A percentile compares a stretch with the other conserved stretches of the same genome.
phyloP scores from a whole-genome alignment of 1,284 basidiomycete genomes.

The Phylloporus gajari region DNA sequence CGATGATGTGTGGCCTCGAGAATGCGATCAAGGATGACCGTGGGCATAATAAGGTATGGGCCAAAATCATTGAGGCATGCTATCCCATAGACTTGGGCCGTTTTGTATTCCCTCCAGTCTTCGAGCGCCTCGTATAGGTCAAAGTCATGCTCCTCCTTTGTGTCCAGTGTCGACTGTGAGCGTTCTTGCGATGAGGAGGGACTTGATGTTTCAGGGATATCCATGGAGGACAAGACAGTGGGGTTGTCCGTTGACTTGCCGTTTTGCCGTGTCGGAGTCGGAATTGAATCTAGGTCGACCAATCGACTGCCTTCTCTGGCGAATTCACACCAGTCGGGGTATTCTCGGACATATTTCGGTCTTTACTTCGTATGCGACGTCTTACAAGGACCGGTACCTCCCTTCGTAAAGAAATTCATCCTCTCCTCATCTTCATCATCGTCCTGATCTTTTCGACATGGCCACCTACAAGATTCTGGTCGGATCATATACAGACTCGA shows the following conservation, averaged over 20 bases:
- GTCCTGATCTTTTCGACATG: neutral
- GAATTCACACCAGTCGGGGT: no score
- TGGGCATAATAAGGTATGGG: slow-evolving; percentile 32
- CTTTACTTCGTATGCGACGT: no score
- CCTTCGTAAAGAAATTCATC: no score
- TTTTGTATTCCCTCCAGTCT: slow-evolving; percentile 14
- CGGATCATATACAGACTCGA: slow-evolving; percentile 69
- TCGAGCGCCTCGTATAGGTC: neutral
- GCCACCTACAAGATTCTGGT: slow-evolving; percentile 60
- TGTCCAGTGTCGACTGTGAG: no score
- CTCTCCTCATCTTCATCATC: neutral
- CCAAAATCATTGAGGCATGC: slow-evolving; percentile 18
- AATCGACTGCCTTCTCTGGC: no score
- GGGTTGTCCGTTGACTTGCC: no score
- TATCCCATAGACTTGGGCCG: neutral
- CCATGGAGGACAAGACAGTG: neutral
- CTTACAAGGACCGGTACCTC: no score
- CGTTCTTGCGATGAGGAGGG: neutral
- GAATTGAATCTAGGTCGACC: no score
- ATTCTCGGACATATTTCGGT: no score
- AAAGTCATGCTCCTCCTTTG: neutral
- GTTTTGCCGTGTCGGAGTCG: no score
- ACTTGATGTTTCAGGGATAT: no score
- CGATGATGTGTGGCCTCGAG: slow-evolving; percentile 29
- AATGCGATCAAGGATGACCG: slow-evolving; percentile 28